Conservation (phyloP, 2,329 filamentous ascomycete species). For the Gyromitra esculenta region DNA sequence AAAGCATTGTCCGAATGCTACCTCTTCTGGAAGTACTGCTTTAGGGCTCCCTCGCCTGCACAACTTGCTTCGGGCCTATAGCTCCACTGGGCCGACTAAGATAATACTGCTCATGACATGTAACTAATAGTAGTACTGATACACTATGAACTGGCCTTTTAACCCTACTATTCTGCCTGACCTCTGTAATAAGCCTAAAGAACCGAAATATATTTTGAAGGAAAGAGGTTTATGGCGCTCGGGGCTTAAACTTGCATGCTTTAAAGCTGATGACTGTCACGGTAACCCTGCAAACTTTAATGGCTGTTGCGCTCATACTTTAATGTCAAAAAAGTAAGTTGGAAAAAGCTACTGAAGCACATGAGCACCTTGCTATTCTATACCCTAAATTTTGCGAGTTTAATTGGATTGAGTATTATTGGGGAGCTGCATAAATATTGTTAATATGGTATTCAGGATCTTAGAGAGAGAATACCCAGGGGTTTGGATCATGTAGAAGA, state of each 20-base stretch:
- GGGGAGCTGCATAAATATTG: not conserved
- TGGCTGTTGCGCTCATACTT: conserved; percentile 7
- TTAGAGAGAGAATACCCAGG: too few species aligned
- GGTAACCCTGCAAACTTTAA: not conserved
- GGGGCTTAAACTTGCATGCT: not conserved
- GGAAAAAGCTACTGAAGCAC: not conserved
- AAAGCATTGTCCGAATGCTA: too few species aligned
- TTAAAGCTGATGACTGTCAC: not conserved
- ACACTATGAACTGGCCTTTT: too few species aligned
- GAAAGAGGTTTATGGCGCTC: conserved; percentile 1
- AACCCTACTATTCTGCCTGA: too few species aligned
- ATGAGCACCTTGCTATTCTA: not conserved
- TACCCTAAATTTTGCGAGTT: not conserved
- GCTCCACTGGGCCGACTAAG: too few species aligned
- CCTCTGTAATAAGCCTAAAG: not conserved
- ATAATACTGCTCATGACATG: too few species aligned
- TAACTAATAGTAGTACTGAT: too few species aligned
- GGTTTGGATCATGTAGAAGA: too few species aligned
- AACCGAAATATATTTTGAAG: not conserved
- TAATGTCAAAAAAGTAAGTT: conserved; percentile 13
- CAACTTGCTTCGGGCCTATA: too few species aligned
- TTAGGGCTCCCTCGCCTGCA: too few species aligned
- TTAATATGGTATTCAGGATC: too few species aligned
- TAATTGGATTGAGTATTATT: not conserved
- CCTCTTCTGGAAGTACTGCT: too few species aligned